A percentile compares a stretch with the other conserved stretches of the same genome.
Conservation (phyloP, 1,284 basidiomycete genomes). For the Fomes fomentarius region DNA sequence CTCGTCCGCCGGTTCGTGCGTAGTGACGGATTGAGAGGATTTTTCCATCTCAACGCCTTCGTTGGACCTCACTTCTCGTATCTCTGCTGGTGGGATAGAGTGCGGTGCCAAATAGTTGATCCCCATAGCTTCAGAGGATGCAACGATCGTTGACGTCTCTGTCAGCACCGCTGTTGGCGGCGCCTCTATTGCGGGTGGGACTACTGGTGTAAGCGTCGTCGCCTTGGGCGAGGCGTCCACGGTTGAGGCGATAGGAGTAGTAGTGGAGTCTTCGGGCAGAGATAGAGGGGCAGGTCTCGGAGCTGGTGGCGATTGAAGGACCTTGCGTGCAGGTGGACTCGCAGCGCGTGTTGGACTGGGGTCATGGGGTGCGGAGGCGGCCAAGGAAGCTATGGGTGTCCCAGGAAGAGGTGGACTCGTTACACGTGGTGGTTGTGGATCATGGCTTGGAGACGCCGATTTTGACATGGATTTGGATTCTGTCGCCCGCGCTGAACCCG, state of each 20-base stretch:
- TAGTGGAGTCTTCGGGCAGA: no score
- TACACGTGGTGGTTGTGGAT: not conserved
- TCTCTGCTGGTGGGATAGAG: not conserved
- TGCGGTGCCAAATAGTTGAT: not conserved
- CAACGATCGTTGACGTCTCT: not conserved
- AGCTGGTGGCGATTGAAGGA: no score
- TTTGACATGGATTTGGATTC: not conserved
- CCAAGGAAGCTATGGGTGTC: no score
- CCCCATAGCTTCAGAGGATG: slow-evolving; percentile 9
- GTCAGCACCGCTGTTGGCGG: not conserved
- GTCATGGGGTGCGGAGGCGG: not conserved
- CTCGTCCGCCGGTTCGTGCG: not conserved
- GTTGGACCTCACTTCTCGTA: not conserved
- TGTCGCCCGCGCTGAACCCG: not conserved
- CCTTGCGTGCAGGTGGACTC: not conserved
- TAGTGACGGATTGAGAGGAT: not conserved
- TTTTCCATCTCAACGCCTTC: slow-evolving; percentile 1
- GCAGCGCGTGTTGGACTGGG: not conserved
- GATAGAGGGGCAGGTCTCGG: not conserved
- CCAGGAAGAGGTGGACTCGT: not conserved
- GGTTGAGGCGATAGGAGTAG: no score
- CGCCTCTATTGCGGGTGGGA: not conserved
- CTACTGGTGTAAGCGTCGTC: not conserved
- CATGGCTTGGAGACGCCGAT: not conserved
- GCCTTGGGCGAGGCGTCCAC: not conserved